Evolutionary conservation across 352 stramenopile species (phyloP).

Genomic region (Pythium sp.): DNA sequence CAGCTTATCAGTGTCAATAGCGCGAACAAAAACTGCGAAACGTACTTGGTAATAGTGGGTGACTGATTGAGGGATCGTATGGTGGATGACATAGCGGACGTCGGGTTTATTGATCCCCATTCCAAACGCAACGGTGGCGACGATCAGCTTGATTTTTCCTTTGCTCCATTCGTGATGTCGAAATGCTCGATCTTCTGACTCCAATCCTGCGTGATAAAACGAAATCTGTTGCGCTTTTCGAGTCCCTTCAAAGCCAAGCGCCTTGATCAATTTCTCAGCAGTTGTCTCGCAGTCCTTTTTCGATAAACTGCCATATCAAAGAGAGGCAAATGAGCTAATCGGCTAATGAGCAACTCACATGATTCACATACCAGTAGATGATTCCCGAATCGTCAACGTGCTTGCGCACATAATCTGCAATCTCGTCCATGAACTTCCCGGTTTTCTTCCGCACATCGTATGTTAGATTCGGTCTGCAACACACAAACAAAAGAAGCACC

Average conservation of each 20-base stretch:
- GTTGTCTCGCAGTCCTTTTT: slow-evolving; percentile 89
- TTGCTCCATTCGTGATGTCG: slow-evolving; percentile 87
- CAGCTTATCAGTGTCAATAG: neutral
- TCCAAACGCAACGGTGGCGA: slow-evolving; percentile 85
- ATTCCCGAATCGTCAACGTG: slow-evolving; percentile 88
- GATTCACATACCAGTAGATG: slow-evolving; percentile 73
- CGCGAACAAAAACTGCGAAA: neutral
- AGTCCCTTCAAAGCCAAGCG: slow-evolving; percentile 70
- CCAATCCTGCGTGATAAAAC: slow-evolving; percentile 81
- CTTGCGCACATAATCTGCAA: slow-evolving; percentile 70
- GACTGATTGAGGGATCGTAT: slow-evolving; percentile 87
- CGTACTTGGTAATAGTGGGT: slow-evolving; percentile 88
- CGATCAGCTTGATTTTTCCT: slow-evolving; percentile 87
- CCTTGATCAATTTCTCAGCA: slow-evolving; percentile 76
- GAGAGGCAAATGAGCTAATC: neutral
- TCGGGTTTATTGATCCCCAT: slow-evolving; percentile 91
- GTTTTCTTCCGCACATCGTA: slow-evolving; percentile 84
- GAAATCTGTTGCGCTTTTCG: slow-evolving; percentile 68
- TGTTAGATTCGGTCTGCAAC: slow-evolving; percentile 68
- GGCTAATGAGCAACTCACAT: neutral
- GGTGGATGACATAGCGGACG: slow-evolving; percentile 88
- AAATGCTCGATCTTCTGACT: slow-evolving; percentile 70
- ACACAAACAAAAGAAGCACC: neutral
- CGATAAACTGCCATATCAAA: slow-evolving; percentile 49
- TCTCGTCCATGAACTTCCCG: slow-evolving; percentile 78